Evolutionary conservation across 2,329 filamentous ascomycete genomes (phyloP), one percentile per base, ranked within the genome.

Genomic region (Fusarium nygamai): DNA sequence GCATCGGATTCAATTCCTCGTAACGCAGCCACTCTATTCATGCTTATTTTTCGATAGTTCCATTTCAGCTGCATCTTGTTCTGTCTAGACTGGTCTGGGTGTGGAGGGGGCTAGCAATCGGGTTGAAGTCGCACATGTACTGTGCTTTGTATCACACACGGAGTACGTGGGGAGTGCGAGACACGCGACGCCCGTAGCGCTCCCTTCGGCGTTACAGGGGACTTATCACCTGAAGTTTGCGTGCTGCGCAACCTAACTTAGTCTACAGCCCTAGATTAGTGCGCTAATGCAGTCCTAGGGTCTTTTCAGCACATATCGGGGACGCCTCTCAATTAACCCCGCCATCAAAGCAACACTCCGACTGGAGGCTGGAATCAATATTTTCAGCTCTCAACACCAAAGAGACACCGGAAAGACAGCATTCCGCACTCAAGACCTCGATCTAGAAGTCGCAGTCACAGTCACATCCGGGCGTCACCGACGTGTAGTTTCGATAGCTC

Each of bases 21-120:
- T 57, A 57, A 57, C 24, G 53, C 34, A 44, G 38, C 38, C 53
- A 57, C 38, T 57, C 38, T 33, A 33, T 57, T 57, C 53, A 57
- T 24, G 53, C 38, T 57, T 57, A 44, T 57, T 44, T 57, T 57
- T 57, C 53, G 53, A 57, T 57, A 57, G 53, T 57, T 44, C 27
- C 53, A 57, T 57, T 57, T 57, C 53, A 57, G 53, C 53, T 44
- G 53, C 53, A 33, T 57, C 53, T 44, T 57, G 38, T 57, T 57
- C 53, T 44, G 53, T 57, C 53, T 57, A 57, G 53, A 57, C 38
- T 44, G 27, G 38, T 44, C 53, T 44, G 27, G 53, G 12, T 44
- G 53, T 44, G 38, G 38, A 44, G 22, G 38, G 20, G 8, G 6
- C 38, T 24, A 57, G 3, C 2, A 44, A 24, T 57, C 8, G 12